Percentiles rank a stretch among this genome's conserved stretches.
Conservation (phyloP, 75 land plant genomes). For the Selaginella moellendorffii region DNA sequence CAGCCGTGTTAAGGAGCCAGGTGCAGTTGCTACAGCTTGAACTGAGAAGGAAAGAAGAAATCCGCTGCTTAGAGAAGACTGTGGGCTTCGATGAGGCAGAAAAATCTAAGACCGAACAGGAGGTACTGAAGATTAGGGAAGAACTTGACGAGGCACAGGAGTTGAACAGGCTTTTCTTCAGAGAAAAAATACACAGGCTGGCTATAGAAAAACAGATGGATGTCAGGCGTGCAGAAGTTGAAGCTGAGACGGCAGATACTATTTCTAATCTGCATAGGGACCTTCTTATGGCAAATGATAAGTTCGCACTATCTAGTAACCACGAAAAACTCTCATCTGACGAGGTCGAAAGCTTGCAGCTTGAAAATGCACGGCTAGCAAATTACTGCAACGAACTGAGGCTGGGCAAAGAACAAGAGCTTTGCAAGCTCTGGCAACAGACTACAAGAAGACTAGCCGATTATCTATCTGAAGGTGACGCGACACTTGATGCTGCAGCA, state of each 20-base stretch:
- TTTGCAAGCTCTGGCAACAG: no score
- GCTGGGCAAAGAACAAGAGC: no score
- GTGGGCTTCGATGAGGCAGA: not conserved
- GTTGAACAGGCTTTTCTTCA: not conserved
- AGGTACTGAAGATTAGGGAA: not conserved
- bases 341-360: no score
- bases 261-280: constrained; percentile 73
- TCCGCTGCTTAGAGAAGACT: not conserved
- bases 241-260: constrained; percentile 71
- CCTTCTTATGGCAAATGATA: constrained; percentile 35
- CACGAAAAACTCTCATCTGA: no score
- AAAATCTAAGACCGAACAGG: not conserved
- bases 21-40: constrained; percentile 10
- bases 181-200: not conserved
- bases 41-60: constrained; percentile 1
- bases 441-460: constrained; percentile 42
- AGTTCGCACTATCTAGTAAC: no score
- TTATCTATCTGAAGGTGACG: constrained; percentile 47
- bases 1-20: constrained; percentile 3
- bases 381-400: no score
- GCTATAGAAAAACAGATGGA: constrained; percentile 38
- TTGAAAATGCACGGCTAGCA: no score
- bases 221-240: constrained; percentile 55
- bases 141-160: not conserved
- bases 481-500: constrained; percentile 44